These are phyloP conservation scores for Capsicum chinense DNA, from an alignment of 257 asterid genomes.

Conservation along the genomic window DNA sequence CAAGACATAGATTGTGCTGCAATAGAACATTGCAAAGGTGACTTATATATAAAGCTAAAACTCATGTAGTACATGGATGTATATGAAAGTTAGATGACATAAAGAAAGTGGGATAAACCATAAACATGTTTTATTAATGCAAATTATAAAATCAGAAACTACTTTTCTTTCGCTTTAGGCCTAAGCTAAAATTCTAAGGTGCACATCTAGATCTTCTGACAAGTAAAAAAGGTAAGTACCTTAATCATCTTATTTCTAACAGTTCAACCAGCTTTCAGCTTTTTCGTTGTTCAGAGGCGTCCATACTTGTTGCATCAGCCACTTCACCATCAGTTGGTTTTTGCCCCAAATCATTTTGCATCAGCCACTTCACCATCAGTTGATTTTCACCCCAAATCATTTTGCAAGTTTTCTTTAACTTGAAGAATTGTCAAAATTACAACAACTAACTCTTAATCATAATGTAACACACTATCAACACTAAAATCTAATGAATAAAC, in stretches of 20 bases:
- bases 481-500: neutral
- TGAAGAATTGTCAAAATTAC: constrained; percentile 61
- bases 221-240: constrained; percentile 44
- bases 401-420: constrained; percentile 63
- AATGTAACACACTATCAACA: neutral
- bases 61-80: neutral
- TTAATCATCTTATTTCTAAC: constrained; percentile 89
- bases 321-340: too few relatives aligned
- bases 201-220: neutral
- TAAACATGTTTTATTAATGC: constrained; percentile 9
- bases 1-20: constrained; percentile 95
- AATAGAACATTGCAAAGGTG: constrained; percentile 32
- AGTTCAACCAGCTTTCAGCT: constrained; percentile 78
- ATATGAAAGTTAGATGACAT: neutral
- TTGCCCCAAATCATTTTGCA: constrained; percentile 28
- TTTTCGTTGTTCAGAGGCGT: constrained; percentile 53
- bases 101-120: neutral
- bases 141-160: constrained; percentile 1
- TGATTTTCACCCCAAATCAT: constrained; percentile 68
- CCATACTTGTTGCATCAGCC: constrained; percentile 37
- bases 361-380: constrained; percentile 69
- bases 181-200: neutral
- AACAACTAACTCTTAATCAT: constrained; percentile 26
- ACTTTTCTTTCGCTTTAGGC: neutral
- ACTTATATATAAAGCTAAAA: neutral